Conservation (phyloP, 345 rosid species). For the Firmiana major region DNA sequence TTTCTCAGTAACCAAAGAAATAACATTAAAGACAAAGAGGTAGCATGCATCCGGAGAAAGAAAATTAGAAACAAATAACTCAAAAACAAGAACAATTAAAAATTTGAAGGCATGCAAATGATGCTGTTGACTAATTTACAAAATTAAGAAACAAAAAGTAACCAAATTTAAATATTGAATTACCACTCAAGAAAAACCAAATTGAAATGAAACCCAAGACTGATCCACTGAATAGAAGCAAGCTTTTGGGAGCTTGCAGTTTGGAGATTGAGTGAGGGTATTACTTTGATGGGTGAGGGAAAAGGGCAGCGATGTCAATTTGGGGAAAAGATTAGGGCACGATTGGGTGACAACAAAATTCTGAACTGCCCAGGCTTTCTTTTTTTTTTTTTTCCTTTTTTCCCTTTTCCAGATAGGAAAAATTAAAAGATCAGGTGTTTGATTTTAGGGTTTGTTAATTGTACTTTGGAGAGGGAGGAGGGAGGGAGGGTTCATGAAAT, state of each 20-base stretch:
- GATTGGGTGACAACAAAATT: not conserved
- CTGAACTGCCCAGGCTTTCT: not conserved
- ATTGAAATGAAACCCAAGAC: conserved; percentile 7
- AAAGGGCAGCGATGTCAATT: not conserved
- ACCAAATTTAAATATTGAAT: conserved; percentile 8
- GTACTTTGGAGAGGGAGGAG: conserved; percentile 11
- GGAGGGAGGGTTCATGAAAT: conserved; percentile 19
- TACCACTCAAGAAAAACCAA: conserved; percentile 10
- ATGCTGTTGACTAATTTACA: not conserved
- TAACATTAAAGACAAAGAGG: not conserved
- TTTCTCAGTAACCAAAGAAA: not conserved
- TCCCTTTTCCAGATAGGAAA: not conserved
- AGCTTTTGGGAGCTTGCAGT: not conserved
- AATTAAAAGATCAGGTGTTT: not conserved
- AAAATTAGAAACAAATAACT: not conserved
- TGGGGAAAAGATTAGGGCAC: not conserved
- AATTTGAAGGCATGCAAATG: conserved; percentile 5
- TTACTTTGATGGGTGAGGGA: not conserved
- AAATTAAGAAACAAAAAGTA: not conserved
- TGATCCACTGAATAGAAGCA: conserved; percentile 14
- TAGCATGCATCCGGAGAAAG: not conserved
- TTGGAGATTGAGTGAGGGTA: not conserved
- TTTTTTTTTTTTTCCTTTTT: not conserved
- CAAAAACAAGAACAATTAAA: not conserved
- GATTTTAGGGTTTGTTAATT: conserved; percentile 26